Evolutionary conservation across 1,284 basidiomycete genomes (phyloP), one percentile per base, ranked within the genome.

Genomic region (Cystobasidiaceae sp.): DNA sequence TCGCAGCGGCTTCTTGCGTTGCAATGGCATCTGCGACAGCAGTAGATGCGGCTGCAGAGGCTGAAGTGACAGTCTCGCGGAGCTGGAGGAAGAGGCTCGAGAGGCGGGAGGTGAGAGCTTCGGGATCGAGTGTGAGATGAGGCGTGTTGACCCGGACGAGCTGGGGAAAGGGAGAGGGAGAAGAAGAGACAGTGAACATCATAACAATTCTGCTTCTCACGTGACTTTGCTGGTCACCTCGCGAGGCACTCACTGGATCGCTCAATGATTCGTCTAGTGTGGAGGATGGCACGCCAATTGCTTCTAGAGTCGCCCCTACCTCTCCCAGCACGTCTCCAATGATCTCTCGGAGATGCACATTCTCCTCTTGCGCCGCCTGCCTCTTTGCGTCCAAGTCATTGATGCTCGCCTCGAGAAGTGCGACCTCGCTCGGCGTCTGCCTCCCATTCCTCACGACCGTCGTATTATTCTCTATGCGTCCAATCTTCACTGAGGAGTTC

Each of bases 311-410:
- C 17, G 61, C 51, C 33, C 32, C 27, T 9, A 64, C 43, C 49
- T 64, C 61, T 21, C 37, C 56, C 28, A 50, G 17, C 7, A 64
- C 39, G 30, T 64, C 61, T 11, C 52, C 51, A 11, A 64, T 28
- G 32, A 56, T 52, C 21, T 64, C 61, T n/a, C 61, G 50, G 1
- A 64, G 61, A 25, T 64, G 51, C 4, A 55, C 43, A 25, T 64
- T 64, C 61, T 64, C 61, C 19, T 64, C 61, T 25, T 64, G 51
- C 21, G 56, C 39, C 6, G 28, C 23, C 8, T 54, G 27, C 34
- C 52, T 55, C 30, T 39, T 52, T 25, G 45, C 61, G 28, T 64
- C 51, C 8, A 51, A 28, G 15, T 51, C 25, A 13, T 34, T 44
- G 43, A 64, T 19, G 61, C 61, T 64, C 17, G 45, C 46, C 27